A percentile compares a stretch with the other conserved stretches of the same genome.
phyloP scores from a whole-genome alignment of 1,139 yeast genomes.

The Pneumocystis wakefieldiae region DNA sequence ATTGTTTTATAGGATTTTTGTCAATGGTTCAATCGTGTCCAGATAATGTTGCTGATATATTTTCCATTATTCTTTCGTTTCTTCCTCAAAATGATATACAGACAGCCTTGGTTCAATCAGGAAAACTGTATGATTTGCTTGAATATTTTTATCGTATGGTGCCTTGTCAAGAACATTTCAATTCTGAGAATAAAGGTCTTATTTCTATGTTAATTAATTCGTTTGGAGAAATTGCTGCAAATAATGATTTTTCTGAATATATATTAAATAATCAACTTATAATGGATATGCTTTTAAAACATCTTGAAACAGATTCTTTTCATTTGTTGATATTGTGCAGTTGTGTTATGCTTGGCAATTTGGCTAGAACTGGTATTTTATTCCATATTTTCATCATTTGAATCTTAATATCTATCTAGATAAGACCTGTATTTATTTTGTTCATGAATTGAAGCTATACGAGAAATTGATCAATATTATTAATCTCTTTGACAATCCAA shows the following conservation, averaged over 20 bases:
- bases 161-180: background rate
- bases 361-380: background rate
- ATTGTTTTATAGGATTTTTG: background rate
- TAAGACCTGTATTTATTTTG: background rate
- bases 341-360: background rate
- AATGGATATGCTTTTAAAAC: background rate
- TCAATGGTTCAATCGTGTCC: background rate
- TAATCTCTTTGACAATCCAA: background rate
- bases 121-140: background rate
- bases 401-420: background rate
- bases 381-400: background rate
- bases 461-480: background rate
- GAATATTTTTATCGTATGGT: background rate
- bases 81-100: background rate
- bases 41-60: background rate
- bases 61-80: background rate
- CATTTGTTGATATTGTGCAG: background rate
- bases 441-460: background rate
- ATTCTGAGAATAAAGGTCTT: background rate
- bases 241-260: background rate
- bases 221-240: background rate
- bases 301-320: background rate
- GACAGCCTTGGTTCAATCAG: background rate
- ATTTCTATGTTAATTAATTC: background rate
- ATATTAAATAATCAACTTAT: background rate